Evolutionary conservation across 352 stramenopile genomes (phyloP), one percentile per base, ranked within the genome.

Genomic region (Phytophthora crassamura): DNA sequence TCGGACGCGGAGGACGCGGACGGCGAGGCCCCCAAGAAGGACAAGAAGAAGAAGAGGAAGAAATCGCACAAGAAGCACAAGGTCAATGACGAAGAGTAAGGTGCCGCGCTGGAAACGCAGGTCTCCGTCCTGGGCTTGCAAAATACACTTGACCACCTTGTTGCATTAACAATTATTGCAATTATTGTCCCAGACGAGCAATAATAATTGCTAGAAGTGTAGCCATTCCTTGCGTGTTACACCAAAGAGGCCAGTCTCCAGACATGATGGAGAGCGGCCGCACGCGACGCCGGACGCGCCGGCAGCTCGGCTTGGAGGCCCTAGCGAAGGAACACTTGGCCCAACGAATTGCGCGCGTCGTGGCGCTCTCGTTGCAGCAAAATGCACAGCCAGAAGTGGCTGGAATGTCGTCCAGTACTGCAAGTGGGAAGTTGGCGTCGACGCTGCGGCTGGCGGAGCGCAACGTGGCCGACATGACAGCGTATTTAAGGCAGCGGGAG

Each of bases 21-120:
- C 14, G 84, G 84, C n/a, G 72, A 64, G 1, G 74, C 60, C 3
- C 77, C 77, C 7, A 86, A 84, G 50, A 77, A 86, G 30, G 80
- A 83, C 2, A 79, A 83, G 36, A 85, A 88, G 36, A 84, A 80
- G 34, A 80, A 80, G 47, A 88, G 86, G 67, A 87, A 87, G 62
- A 89, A 89, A 64, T 88, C 86, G 63, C 72, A 87, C 49, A 91
- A 88, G 59, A 89, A 86, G 55, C 64, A 58, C 40, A 86, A 84
- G 54, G 53, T 54, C 25, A 64, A 32, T 20, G 55, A 57, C 34
- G 64, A 73, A 70, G 64, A 77, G 58, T 77, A 74, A 65, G 36
- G 15, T 16, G 30, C 30, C 32, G 46, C 5, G 49, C 25, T 52
- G 58, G n/a, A 60, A 32, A 36, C n/a, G n/a, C 12, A 39, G 20